Base-by-base conservation (phyloP, 345 rosid genomes). In the Gossypioides kirkii region DNA sequence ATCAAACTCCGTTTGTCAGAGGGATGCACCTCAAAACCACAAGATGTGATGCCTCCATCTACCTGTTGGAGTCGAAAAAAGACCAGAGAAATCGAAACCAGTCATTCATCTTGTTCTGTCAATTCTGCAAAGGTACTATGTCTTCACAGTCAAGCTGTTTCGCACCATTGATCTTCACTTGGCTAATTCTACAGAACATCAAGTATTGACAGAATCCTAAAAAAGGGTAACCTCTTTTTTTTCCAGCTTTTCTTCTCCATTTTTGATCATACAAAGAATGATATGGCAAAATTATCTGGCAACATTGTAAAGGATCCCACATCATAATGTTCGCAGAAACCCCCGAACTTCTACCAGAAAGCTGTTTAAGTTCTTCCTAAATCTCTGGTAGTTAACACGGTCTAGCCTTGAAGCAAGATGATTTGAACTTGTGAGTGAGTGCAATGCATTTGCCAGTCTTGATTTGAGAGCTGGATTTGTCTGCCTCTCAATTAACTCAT, bases 311-410 rank as follows among this genome's bases (percentile, higher is more conserved):
- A 47, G 5, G 23, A 66, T 8, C 16, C 3, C 8, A 7, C 18
- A 46, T 4, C 8, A 9, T 17, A 78, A 81, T 61, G 89, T 89
- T 77, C 88, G 86, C 73, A 95, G 77, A 78, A 95, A 91, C 76
- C 99, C 98, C 53, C 99, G 89, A 70, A 95, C 99, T 74, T 92
- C 94, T n/a, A 91, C 61, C 72, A 92, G 85, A 81, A 95, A 95
- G 80, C 62, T 84, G 81, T 81, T 87, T 58, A 95, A 82, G 70
- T 95, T 95, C 85, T 92, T 95, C 81, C 99, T 84, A 77, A 95
- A 95, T 73, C 97, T 89, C 81, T 89, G 96, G 88, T 90, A 87
- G 80, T 92, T 92, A 70, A 88, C 74, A 22, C 99, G 99, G 77
- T 95, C 96, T 23, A 95, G 89, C 28, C 88, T 75, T 8, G 87